Evolutionary conservation across 345 rosid species (phyloP).

Genomic region (Chamaenerion angustifolium): DNA sequence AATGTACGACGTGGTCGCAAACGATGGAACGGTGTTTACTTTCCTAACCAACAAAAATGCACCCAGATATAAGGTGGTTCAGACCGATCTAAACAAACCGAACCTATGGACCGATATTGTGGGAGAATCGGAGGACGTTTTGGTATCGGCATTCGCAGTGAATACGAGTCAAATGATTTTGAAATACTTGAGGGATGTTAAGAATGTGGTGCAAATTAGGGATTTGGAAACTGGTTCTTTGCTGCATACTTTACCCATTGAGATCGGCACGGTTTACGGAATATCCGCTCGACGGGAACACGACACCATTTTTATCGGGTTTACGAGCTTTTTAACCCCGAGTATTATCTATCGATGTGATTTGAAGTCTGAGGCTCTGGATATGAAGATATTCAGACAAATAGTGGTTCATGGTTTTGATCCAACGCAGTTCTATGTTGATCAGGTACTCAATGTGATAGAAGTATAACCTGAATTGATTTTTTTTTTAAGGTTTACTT

Average conservation of each 20-base stretch:
- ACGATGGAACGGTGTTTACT: constrained; percentile 62
- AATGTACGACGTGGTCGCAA: constrained; percentile 44
- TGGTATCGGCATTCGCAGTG: constrained; percentile 53
- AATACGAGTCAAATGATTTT: constrained; percentile 55
- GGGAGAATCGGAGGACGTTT: constrained; percentile 68
- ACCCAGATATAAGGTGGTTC: constrained; percentile 66
- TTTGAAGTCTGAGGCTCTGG: constrained; percentile 36
- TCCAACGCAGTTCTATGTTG: constrained; percentile 48
- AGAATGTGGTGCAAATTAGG: constrained; percentile 65
- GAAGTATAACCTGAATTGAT: no score
- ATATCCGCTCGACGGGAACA: constrained; percentile 61
- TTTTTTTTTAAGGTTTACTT: no score
- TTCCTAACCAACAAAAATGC: constrained; percentile 75
- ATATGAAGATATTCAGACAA: constrained; percentile 67
- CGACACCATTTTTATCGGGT: constrained; percentile 37
- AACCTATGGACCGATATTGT: constrained; percentile 59
- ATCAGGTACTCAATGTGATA: constrained; percentile 61
- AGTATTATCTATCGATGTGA: constrained; percentile 70
- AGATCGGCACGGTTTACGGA: constrained; percentile 57
- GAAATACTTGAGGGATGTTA: constrained; percentile 81
- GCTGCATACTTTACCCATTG: constrained; percentile 64
- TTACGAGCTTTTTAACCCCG: constrained; percentile 81
- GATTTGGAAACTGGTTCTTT: constrained; percentile 62
- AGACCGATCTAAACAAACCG: constrained; percentile 71
- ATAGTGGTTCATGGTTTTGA: constrained; percentile 62